A percentile compares a stretch with the other conserved stretches of the same genome.
These are phyloP conservation scores for Sonneratia caseolaris DNA, from an alignment of 345 rosid species.

Conservation along the genomic window DNA sequence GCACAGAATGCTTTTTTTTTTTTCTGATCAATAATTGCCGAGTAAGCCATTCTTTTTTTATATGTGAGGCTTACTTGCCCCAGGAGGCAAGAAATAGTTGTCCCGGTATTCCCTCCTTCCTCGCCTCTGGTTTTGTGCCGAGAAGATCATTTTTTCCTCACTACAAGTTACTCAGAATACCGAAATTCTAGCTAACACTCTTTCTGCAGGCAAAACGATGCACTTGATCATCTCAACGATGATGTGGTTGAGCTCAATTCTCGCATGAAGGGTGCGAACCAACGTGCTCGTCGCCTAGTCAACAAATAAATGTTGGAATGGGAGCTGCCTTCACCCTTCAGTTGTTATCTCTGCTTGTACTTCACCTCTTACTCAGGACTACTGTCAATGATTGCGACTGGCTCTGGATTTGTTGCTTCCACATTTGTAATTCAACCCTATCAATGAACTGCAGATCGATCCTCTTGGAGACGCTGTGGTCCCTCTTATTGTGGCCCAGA, in stretches of 20 bases:
- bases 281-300: constrained; percentile 65
- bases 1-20: neutral
- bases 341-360: neutral
- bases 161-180: neutral
- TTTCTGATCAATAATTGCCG: too few relatives aligned
- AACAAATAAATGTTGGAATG: constrained; percentile 33
- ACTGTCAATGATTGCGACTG: neutral
- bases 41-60: too few relatives aligned
- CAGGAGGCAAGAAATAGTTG: too few relatives aligned
- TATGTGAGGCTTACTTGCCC: too few relatives aligned
- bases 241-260: constrained; percentile 76
- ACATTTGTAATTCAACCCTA: neutral
- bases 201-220: constrained; percentile 69
- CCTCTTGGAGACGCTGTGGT: neutral
- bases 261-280: constrained; percentile 84
- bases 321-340: neutral
- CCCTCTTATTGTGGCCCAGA: neutral
- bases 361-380: neutral
- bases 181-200: neutral
- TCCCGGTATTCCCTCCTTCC: neutral
- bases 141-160: neutral
- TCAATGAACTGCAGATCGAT: constrained; percentile 1
- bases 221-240: constrained; percentile 62
- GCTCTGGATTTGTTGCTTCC: neutral
- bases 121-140: neutral